Evolutionary conservation across 352 stramenopile species (phyloP), one percentile per base, ranked within the genome.

Genomic region (Globisporangium carolinianum): DNA sequence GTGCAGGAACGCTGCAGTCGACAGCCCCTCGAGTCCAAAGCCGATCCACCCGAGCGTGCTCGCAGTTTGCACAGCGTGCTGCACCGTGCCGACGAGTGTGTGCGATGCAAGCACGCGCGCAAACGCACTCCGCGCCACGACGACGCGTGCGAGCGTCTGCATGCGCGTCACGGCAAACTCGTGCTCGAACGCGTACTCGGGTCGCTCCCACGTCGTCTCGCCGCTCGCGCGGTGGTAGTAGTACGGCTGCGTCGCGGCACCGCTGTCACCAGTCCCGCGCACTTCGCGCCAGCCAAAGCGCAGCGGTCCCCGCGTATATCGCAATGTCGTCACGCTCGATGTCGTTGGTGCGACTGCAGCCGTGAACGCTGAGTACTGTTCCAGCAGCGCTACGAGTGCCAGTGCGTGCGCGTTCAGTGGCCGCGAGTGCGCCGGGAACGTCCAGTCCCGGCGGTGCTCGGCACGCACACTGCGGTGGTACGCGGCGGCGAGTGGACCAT

Each of bases 21-120:
- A 79, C 54, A 94, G 74, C 12, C 83, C 83, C 59, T 94, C 83
- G 17, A 91, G 60, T n/a, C 77, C 79, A 61, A 81, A 89, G 10
- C 83, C 83, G 11, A 89, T 50, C 78, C 76, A 89, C 8, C 61
- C 73, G 1, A 90, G 58, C 24, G 38, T 57, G 1, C 39, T 24
- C n/a, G 58, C 67, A 9, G 12, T 39, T 8, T 14, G 54, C 24
- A 65, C 48, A 0, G 68, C 52, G 2, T 62, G 51, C 11, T 76
- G 69, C 43, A 87, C 63, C 0, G 52, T 62, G 1, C 69, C 57
- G 17, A 83, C 76, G 48, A 91, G 72, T 14, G 73, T 82, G 7
- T 87, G 71, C 7, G 50, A 36, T 3, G 67, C 45, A 5, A 91
- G 53, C 58, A 71, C 17, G 36, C 41, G 68, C 42, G 46, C 55